Conservation (phyloP, 176 grass and related monocot species). For the Oryza brachyantha region DNA sequence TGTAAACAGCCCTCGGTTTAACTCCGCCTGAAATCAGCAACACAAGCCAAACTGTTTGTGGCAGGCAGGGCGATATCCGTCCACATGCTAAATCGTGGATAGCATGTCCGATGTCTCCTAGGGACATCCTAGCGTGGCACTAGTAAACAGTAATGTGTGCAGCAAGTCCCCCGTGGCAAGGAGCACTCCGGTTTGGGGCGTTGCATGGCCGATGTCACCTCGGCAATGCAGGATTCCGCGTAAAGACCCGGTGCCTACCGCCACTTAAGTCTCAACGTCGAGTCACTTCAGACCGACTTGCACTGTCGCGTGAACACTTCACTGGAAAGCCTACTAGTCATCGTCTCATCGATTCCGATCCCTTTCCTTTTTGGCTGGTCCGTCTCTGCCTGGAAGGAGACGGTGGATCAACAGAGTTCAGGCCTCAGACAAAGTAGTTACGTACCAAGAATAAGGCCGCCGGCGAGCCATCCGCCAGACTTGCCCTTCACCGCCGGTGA, state of each 20-base stretch:
- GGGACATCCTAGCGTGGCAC: conserved; percentile 3
- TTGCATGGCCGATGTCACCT: conserved; percentile 48
- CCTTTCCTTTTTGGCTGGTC: background rate
- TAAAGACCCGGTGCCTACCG: conserved; percentile 22
- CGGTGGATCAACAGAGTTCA: background rate
- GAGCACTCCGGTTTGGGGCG: conserved; percentile 21
- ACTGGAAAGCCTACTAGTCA: background rate
- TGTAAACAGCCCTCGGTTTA: conserved; percentile 13
- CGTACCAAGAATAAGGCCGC: conserved; percentile 74
- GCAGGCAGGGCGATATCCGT: background rate
- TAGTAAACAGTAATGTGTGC: background rate
- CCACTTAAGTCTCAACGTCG: background rate
- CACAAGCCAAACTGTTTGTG: background rate
- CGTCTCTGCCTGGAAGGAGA: background rate
- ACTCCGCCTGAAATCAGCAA: conserved; percentile 12
- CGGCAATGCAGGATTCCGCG: conserved; percentile 30
- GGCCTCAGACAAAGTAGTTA: background rate
- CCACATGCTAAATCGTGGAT: conserved; percentile 23
- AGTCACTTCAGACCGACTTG: background rate
- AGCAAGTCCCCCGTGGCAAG: background rate
- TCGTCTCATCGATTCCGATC: background rate
- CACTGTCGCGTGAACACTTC: background rate
- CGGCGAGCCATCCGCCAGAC: conserved; percentile 73
- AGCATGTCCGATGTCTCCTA: background rate
- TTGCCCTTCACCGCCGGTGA: conserved; percentile 59